These are phyloP conservation scores for Lachancea dasiensis DNA, from an alignment of 805 yeast species.

Conservation along the genomic window DNA sequence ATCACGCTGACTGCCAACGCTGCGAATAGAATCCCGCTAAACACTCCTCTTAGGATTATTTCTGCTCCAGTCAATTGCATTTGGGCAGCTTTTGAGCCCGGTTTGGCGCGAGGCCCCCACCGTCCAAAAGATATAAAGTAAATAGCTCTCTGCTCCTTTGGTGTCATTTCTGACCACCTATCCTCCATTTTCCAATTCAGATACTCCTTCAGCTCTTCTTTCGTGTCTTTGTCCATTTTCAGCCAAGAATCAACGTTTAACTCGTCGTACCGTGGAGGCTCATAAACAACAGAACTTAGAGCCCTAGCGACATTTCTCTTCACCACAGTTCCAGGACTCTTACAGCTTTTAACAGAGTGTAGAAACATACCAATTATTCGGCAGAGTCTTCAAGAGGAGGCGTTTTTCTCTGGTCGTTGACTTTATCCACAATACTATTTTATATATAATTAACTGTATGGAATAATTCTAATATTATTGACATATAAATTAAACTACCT, in stretches of 20 bases:
- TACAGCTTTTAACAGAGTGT: no score
- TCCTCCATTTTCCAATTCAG: slow-evolving; percentile 30
- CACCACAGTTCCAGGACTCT: not conserved
- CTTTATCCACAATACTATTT: no score
- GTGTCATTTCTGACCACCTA: slow-evolving; percentile 30
- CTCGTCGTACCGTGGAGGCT: slow-evolving; percentile 30
- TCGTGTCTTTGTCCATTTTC: slow-evolving; percentile 28
- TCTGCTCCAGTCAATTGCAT: slow-evolving; percentile 11
- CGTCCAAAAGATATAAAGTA: slow-evolving; percentile 36
- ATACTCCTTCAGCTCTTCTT: slow-evolving; percentile 35
- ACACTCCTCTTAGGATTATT: slow-evolving; percentile 20
- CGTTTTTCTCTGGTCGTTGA: no score
- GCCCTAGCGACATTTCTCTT: not conserved
- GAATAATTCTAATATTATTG: not conserved
- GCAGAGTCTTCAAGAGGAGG: no score
- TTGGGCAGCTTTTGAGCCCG: slow-evolving; percentile 10
- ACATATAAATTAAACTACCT: no score
- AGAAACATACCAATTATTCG: no score
- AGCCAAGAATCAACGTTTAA: slow-evolving; percentile 30
- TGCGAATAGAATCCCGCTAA: slow-evolving; percentile 18
- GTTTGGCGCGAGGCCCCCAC: slow-evolving; percentile 35
- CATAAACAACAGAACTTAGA: slow-evolving; percentile 10
- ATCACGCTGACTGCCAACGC: slow-evolving; percentile 18
- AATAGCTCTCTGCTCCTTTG: slow-evolving; percentile 27
- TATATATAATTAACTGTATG: no score